A percentile compares a stretch with the other conserved stretches of the same genome.
Evolutionary conservation across 2,329 filamentous ascomycete species (phyloP).

Genomic region (Gnomoniopsis sp.): DNA sequence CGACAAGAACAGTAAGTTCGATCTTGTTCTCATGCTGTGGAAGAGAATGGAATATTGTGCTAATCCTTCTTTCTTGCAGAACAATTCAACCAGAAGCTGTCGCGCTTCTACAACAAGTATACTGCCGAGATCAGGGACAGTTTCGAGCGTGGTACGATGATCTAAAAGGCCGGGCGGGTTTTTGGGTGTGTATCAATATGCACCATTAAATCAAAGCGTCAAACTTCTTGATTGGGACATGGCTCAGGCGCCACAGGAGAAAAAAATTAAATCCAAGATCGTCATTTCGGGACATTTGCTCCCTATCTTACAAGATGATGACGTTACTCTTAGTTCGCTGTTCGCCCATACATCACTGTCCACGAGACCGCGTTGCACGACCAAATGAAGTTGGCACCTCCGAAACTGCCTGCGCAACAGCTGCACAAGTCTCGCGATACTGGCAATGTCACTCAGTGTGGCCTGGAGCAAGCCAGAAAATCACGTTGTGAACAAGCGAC

Average conservation of each 20-base stretch:
- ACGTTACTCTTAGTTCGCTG: neutral
- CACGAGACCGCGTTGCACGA: neutral
- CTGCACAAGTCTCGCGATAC: no score
- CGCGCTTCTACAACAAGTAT: constrained; percentile 97
- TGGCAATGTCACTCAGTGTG: no score
- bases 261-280: neutral
- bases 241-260: neutral
- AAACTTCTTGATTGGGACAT: neutral
- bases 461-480: no score
- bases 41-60: neutral
- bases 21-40: neutral
- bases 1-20: constrained; percentile 71
- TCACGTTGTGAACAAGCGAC: no score
- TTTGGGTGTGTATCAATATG: neutral
- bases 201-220: neutral
- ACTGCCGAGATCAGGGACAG: constrained; percentile 95
- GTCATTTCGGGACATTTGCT: neutral
- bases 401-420: no score
- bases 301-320: neutral
- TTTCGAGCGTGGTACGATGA: constrained; percentile 96
- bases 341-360: neutral
- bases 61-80: constrained; percentile 44
- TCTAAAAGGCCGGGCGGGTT: constrained; percentile 46
- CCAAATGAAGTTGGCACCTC: no score
- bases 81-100: constrained; percentile 97